phyloP scores from a whole-genome alignment of 805 yeast genomes.

The Schwanniomyces sp. region DNA sequence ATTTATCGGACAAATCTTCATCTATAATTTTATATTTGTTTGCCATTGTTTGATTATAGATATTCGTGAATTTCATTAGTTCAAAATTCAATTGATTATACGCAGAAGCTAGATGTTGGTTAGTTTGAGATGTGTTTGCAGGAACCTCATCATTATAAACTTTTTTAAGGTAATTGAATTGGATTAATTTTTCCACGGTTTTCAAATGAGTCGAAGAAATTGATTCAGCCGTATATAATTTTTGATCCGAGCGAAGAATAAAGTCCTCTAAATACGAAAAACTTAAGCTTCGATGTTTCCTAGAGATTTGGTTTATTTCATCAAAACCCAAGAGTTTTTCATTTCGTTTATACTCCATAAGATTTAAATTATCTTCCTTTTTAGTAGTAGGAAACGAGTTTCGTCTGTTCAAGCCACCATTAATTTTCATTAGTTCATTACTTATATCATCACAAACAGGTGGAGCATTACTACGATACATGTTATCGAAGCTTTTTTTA shows the following conservation, averaged over 20 bases:
- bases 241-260: conserved; percentile 5
- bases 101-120: conserved; percentile 12
- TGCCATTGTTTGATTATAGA: conserved; percentile 23
- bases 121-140: conserved; percentile 4
- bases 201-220: conserved; percentile 17
- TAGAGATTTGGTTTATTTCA: not conserved
- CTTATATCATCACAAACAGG: not conserved
- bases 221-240: conserved; percentile 13
- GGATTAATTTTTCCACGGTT: conserved; percentile 15
- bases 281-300: conserved; percentile 19
- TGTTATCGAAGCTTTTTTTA: not conserved
- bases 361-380: conserved; percentile 18
- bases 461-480: not conserved
- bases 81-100: conserved; percentile 31
- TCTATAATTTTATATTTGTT: conserved; percentile 23
- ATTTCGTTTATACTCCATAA: conserved; percentile 16
- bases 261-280: conserved; percentile 20
- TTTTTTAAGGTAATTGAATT: conserved; percentile 18
- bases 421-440: conserved; percentile 11
- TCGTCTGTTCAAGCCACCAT: conserved; percentile 26
- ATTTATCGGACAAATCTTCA: conserved; percentile 26
- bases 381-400: conserved; percentile 31
- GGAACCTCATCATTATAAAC: conserved; percentile 7
- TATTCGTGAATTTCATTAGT: conserved; percentile 25
- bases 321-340: not conserved